phyloP scores from a whole-genome alignment of 768 basidiomycete genomes.

The Boletus vinaceobasis region DNA sequence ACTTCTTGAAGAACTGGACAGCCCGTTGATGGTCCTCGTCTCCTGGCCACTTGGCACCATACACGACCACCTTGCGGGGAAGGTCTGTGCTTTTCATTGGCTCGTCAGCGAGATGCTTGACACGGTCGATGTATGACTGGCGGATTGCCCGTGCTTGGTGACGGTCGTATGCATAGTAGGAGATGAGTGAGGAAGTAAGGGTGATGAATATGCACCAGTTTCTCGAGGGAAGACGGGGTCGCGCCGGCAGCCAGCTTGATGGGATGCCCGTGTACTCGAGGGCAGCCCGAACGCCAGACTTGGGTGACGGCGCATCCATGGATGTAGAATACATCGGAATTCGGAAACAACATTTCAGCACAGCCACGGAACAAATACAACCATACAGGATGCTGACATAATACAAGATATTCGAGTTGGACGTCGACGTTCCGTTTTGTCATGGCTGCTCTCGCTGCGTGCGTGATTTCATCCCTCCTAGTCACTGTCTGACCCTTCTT shows the following conservation, averaged over 20 bases:
- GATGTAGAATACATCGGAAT: conserved; percentile 10
- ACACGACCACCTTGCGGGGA: conserved; percentile 80
- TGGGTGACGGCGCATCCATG: conserved; percentile 18
- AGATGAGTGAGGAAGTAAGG: conserved; percentile 64
- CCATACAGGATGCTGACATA: conserved; percentile 22
- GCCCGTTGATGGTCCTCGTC: conserved; percentile 89
- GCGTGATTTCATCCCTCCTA: conserved; percentile 31
- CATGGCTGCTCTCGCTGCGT: conserved; percentile 75
- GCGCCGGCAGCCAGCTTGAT: conserved; percentile 76
- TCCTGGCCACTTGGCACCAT: conserved; percentile 88
- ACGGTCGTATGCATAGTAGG: conserved; percentile 85
- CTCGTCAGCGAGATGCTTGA: conserved; percentile 72
- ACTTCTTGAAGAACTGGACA: conserved; percentile 90
- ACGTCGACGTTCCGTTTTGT: conserved; percentile 19
- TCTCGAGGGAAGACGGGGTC: conserved; percentile 82
- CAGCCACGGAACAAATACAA: conserved; percentile 26
- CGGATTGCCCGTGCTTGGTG: conserved; percentile 74
- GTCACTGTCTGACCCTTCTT: conserved; percentile 3
- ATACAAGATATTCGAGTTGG: not conserved
- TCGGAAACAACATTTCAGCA: conserved; percentile 19
- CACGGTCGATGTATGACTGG: conserved; percentile 73
- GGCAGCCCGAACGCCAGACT: conserved; percentile 59
- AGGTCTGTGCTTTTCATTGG: conserved; percentile 60
- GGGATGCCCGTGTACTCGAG: conserved; percentile 68
- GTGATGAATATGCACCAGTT: conserved; percentile 94